Evolutionary conservation across 2,329 filamentous ascomycete species (phyloP).

Genomic region (Diaporthe nobilis): DNA sequence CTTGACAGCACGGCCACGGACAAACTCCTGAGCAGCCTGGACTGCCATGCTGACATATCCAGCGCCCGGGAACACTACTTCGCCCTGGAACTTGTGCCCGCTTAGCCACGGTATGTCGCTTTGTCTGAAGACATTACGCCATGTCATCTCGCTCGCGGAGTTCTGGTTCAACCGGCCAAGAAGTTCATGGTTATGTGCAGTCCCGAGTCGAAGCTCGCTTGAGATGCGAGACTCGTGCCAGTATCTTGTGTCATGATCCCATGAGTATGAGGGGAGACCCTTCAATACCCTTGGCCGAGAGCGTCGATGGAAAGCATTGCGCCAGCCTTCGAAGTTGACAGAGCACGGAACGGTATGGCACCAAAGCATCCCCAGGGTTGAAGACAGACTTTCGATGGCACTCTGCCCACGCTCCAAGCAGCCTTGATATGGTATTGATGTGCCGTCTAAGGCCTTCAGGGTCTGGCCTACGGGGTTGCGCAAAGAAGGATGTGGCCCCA

Average conservation of each 20-base stretch:
- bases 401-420: not conserved
- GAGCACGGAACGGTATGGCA: not conserved
- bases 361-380: conserved; percentile 18
- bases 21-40: conserved; percentile 55
- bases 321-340: conserved; percentile 53
- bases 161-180: conserved; percentile 18
- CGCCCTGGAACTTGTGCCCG: conserved; percentile 53
- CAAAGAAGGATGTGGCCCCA: conserved; percentile 54
- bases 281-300: not conserved
- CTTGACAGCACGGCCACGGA: conserved; percentile 15
- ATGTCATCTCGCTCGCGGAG: not conserved
- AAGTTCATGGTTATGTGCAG: conserved; percentile 25
- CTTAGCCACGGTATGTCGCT: conserved; percentile 52
- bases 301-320: conserved; percentile 51
- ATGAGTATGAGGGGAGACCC: conserved; percentile 36
- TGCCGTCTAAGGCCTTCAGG: conserved; percentile 35
- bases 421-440: not conserved
- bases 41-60: conserved; percentile 60
- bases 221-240: conserved; percentile 40
- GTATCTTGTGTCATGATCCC: conserved; percentile 36
- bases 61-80: conserved; percentile 60
- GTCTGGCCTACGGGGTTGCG: conserved; percentile 53
- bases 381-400: conserved; percentile 5
- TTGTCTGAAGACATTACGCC: conserved; percentile 39
- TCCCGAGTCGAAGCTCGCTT: conserved; percentile 2